phyloP scores from a whole-genome alignment of 345 rosid species.

The Pugionium cornutum region DNA sequence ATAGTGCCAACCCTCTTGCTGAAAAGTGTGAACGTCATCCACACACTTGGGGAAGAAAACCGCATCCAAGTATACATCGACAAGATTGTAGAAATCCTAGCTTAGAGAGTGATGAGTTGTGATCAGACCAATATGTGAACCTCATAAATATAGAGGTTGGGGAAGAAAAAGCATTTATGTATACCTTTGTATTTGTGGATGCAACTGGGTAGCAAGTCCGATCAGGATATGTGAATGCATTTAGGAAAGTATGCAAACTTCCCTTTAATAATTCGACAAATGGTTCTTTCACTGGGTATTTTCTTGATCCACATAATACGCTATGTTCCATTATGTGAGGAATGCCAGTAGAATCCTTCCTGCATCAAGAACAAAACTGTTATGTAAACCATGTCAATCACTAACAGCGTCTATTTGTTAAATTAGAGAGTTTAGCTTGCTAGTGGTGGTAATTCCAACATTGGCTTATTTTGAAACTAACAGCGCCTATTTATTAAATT shows the following conservation, averaged over 20 bases:
- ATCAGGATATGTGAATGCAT: constrained; percentile 97
- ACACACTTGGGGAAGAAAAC: constrained; percentile 97
- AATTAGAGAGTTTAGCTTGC: not conserved
- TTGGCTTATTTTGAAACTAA: not conserved
- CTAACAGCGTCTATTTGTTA: not conserved
- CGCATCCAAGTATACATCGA: constrained; percentile 95
- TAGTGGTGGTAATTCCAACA: too few relatives aligned
- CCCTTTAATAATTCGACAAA: constrained; percentile 94
- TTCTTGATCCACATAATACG: constrained; percentile 92
- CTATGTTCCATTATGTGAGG: constrained; percentile 98
- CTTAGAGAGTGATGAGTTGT: constrained; percentile 38
- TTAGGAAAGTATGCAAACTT: constrained; percentile 87
- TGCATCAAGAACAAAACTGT: constrained; percentile 44
- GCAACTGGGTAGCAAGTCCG: constrained; percentile 99
- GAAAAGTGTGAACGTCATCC: constrained; percentile 84
- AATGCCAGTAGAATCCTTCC: constrained; percentile 95
- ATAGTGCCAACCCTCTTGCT: constrained; percentile 99
- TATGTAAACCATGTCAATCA: not conserved
- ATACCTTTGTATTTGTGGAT: constrained; percentile 88
- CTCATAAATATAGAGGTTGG: constrained; percentile 1
- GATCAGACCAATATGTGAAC: constrained; percentile 4
- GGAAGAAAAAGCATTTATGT: not conserved
- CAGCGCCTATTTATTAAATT: not conserved
- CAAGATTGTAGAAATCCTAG: constrained; percentile 95
- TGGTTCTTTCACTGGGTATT: constrained; percentile 96